Evolutionary conservation across 768 basidiomycete species (phyloP), one percentile per base, ranked within the genome.

Genomic region (Tricholoma saponaceum): DNA sequence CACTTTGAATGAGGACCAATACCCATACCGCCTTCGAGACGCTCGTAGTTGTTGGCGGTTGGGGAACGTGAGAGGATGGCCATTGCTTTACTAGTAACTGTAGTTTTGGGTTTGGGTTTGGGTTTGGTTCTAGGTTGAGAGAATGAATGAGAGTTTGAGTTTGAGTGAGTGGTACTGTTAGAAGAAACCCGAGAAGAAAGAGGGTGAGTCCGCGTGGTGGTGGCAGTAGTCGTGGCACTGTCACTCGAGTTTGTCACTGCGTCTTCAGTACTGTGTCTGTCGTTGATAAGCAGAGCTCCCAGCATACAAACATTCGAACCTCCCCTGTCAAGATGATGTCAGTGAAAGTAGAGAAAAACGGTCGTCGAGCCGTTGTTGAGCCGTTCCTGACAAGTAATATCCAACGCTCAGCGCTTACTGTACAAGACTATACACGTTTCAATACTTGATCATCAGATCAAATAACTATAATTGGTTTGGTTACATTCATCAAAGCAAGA

Each of bases 21-120:
- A 1, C 85, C 84, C 70, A 82, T 75, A 14, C 85, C 85, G 35
- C 80, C 78, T 65, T 86, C 85, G 37, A 86, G 77, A 26, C 83
- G 79, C 56, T 85, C 84, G 66, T 84, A 86, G 67, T 77, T 75
- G 62, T 68, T 71, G 60, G 66, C 78, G 35, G 76, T 70, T 8
- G 82, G 73, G 7, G 73, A 70, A 18, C 26, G 26, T 1, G 47
- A 50, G 12, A 53, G 39, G 23, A 68, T 60, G 18, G 66, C 62
- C 60, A 66, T 62, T 35, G 26, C 9, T 20, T 20, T 57, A 16
- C 26, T 16, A 8, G 28, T 26, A 28, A 26, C 4, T 26, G 1
- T 25, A n/a, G 46, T 28, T 26, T 8, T 10, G 41, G 8, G 41
- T 20, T 18, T 4, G 41, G 20, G n/a, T 26, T 18, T 25, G 33